Base-by-base conservation (phyloP, 768 basidiomycete genomes). In the Podaxis carcinomalis region DNA sequence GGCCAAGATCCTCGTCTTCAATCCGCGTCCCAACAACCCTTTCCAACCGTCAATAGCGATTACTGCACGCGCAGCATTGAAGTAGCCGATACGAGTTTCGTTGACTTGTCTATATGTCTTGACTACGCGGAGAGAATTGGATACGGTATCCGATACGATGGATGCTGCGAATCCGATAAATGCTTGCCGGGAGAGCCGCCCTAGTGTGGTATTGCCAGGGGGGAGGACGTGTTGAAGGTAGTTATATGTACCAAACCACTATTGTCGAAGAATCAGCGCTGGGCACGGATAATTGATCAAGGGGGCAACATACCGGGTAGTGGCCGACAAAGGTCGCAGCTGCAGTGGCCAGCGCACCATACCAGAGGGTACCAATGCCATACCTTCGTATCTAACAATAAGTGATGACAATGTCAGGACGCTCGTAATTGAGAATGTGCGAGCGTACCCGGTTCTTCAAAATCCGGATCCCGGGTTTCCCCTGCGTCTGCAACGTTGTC, bases 61-160 rank as follows among this genome's bases (percentile, higher is more conserved):
- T 51, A 98, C 90, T 4, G 83, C 85, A 51, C 81, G 81, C 0
- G 92, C 94, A 0, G 93, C 92, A 55, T 87, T 84, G 3, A 79
- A 59, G 70, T 98, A 98, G 1, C 88, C 84, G 14, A 98, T 88
- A 32, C 85, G 82, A 4, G 84, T 84, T 62, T 89, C 87, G 69
- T 94, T 85, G 35, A 95, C 93, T 71, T 98, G 96, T 14, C 95
- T 79, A 74, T 97, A 98, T 0, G 96, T 98, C 81, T 98, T 98
- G 69, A 98, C 75, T 2, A 98, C 95, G 19, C 93, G 84, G 1
- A 98, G 77, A 4, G 89, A 93, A 76, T 98, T 98, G 47, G 90
- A 92, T 44, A 90, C 69, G 1, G 87, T 90, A 69, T 98, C 96
- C 10, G 92, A 95, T 2, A 87, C 79, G 56, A 97, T 78, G 4